Percentiles rank a stretch among this genome's conserved stretches.
These are phyloP conservation scores for Globisporangium echinulatum DNA, from an alignment of 352 stramenopile genomes.

Conservation along the genomic window DNA sequence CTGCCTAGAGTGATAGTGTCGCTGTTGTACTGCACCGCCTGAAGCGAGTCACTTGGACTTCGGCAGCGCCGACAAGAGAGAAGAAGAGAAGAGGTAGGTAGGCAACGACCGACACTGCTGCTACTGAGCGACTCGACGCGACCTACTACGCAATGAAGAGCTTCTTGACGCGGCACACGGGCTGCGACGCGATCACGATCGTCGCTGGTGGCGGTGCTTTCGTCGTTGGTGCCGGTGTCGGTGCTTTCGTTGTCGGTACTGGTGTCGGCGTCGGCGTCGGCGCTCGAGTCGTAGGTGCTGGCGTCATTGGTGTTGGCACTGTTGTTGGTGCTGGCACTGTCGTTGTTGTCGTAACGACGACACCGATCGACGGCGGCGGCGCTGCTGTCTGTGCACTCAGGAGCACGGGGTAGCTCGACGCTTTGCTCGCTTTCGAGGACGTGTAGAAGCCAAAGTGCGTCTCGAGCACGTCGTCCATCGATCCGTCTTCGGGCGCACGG, in stretches of 20 bases:
- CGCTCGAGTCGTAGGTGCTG: not conserved
- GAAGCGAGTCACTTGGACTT: no score
- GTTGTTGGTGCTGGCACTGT: constrained; percentile 2
- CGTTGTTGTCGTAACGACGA: not conserved
- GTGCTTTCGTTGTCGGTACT: constrained; percentile 5
- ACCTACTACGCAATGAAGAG: constrained; percentile 14
- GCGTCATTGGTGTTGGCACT: not conserved
- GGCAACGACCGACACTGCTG: no score
- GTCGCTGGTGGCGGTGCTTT: constrained; percentile 5
- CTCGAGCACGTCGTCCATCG: constrained; percentile 45
- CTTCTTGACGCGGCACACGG: constrained; percentile 32
- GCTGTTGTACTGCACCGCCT: no score
- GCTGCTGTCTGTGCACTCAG: constrained; percentile 5
- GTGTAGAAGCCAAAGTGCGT: constrained; percentile 76
- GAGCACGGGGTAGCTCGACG: constrained; percentile 28
- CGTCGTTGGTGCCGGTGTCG: constrained; percentile 3
- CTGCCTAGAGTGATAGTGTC: no score
- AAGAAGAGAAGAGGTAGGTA: no score
- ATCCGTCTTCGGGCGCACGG: constrained; percentile 37
- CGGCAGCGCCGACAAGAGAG: no score
- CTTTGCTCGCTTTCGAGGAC: constrained; percentile 29
- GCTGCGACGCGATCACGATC: constrained; percentile 5
- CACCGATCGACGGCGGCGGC: constrained; percentile 2
- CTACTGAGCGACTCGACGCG: not conserved
- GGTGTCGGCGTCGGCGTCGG: not conserved